phyloP scores from a whole-genome alignment of 2,329 filamentous ascomycete genomes.

The Fusarium brevicatenulatum region DNA sequence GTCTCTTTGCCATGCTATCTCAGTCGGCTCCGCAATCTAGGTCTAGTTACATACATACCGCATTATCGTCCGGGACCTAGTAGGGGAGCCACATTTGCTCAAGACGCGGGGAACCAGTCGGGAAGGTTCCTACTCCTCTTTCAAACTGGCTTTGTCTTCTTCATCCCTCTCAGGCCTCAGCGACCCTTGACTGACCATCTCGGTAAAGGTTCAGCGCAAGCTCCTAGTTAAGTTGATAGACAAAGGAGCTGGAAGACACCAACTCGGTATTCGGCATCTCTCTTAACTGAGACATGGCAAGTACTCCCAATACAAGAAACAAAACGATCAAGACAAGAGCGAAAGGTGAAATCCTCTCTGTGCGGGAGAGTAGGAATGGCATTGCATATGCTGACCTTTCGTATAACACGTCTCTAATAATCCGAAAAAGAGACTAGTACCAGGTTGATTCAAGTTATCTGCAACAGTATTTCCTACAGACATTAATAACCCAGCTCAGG shows the following conservation, averaged over 20 bases:
- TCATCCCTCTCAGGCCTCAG: neutral
- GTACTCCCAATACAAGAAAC: neutral
- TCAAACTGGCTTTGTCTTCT: neutral
- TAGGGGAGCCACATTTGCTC: neutral
- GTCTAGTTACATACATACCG: neutral
- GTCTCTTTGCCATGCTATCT: neutral
- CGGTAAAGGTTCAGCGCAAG: neutral
- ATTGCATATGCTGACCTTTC: no score
- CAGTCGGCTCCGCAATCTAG: neutral
- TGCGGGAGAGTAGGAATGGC: neutral
- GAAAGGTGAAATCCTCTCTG: neutral
- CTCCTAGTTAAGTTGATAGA: fast-evolving
- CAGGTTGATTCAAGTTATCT: neutral
- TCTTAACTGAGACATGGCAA: neutral
- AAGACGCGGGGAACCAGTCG: neutral
- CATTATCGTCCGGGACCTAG: neutral
- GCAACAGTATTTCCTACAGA: no score
- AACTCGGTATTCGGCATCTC: neutral
- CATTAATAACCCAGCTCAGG: neutral
- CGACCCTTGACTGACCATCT: neutral
- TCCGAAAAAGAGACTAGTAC: neutral
- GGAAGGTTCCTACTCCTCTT: neutral
- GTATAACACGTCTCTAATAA: neutral
- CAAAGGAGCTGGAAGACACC: neutral
- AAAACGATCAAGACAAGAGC: neutral